Evolutionary conservation across 495 filamentous ascomycete genomes (phyloP).

Genomic region (Penicillium nucicola): DNA sequence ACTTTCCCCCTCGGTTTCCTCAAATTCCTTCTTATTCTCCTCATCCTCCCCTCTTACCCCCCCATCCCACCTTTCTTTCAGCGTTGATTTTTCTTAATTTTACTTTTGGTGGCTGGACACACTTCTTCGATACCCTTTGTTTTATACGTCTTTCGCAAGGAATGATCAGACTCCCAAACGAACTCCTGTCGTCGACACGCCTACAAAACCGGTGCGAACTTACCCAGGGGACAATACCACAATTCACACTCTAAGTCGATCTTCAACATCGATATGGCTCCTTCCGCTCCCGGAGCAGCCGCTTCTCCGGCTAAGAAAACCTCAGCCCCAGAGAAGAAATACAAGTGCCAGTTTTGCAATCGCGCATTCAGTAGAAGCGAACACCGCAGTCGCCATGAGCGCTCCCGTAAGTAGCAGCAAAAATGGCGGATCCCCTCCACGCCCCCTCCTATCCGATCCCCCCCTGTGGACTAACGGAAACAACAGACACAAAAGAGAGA

Average conservation of each 20-base stretch:
- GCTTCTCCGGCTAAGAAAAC: slow-evolving; percentile 56
- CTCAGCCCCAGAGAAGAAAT: slow-evolving; percentile 85
- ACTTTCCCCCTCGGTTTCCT: slow-evolving; percentile 21
- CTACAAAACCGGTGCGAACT: slow-evolving; percentile 51
- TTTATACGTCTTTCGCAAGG: slow-evolving; percentile 38
- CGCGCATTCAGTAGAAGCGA: slow-evolving; percentile 96
- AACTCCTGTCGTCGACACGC: slow-evolving; percentile 45
- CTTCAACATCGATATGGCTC: slow-evolving; percentile 43
- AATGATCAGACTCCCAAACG: slow-evolving; percentile 49
- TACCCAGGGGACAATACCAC: slow-evolving; percentile 51
- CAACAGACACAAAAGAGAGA: slow-evolving; percentile 92
- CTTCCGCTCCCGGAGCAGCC: slow-evolving; percentile 62
- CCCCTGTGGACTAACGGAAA: background rate
- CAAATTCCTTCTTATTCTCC: slow-evolving; percentile 31
- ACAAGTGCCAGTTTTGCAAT: slow-evolving; percentile 99
- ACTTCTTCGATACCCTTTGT: slow-evolving; percentile 34
- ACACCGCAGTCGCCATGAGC: slow-evolving; percentile 93
- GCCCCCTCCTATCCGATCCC: too few species aligned
- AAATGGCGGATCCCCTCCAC: background rate
- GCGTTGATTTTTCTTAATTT: slow-evolving; percentile 34
- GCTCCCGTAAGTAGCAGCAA: slow-evolving; percentile 80
- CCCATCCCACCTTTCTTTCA: slow-evolving; percentile 35
- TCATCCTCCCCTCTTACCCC: slow-evolving; percentile 33
- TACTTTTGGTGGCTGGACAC: slow-evolving; percentile 50
- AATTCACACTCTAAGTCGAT: slow-evolving; percentile 45